phyloP scores from a whole-genome alignment of 2,329 filamentous ascomycete species.

The Seiridium cupressi region DNA sequence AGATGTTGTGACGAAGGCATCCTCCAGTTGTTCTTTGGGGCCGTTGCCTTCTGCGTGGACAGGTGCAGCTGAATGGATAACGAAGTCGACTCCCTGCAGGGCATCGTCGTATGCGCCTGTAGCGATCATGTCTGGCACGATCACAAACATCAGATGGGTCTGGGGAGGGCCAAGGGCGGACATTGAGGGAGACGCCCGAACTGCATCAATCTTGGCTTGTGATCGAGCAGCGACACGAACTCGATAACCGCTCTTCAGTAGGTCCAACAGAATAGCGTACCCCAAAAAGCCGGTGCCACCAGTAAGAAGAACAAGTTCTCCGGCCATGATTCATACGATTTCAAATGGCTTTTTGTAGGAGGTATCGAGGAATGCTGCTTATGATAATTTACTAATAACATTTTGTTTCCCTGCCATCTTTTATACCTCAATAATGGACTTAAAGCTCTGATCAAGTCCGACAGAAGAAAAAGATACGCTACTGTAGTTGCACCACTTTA shows the following conservation, averaged over 20 bases:
- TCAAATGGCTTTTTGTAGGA: background rate
- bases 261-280: conserved; percentile 27
- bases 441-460: no score
- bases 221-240: conserved; percentile 35
- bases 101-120: conserved; percentile 31
- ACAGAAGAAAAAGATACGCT: no score
- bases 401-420: background rate
- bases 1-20: conserved; percentile 10
- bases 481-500: background rate
- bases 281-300: conserved; percentile 37
- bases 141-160: conserved; percentile 25
- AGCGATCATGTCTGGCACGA: conserved; percentile 28
- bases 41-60: conserved; percentile 9
- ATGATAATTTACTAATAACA: background rate
- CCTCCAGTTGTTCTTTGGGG: conserved; percentile 8
- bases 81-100: conserved; percentile 24
- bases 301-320: conserved; percentile 27
- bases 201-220: conserved; percentile 23
- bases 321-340: background rate
- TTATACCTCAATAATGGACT: background rate
- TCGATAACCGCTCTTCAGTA: conserved; percentile 31
- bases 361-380: background rate
- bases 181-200: conserved; percentile 24
- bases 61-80: conserved; percentile 25
- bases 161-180: conserved; percentile 16